Evolutionary conservation across 1,284 basidiomycete species (phyloP), one percentile per base, ranked within the genome.

Genomic region (Malassezia restricta): DNA sequence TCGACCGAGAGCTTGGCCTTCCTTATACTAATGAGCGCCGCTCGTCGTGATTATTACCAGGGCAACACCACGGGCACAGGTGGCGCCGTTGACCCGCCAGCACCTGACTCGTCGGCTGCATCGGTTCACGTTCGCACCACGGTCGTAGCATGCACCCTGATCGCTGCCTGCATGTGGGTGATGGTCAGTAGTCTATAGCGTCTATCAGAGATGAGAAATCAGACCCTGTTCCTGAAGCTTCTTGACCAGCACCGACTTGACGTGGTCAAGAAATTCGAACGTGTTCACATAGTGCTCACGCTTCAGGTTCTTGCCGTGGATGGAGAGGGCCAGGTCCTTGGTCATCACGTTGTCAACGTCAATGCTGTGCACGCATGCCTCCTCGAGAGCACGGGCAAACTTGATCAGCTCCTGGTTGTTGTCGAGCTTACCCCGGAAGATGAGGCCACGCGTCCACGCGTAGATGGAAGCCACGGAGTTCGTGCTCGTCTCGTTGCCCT

Each of bases 381-480:
- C 79, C 78, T 98, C 94, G 43, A 98, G 80, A 54, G 83, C 82
- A 44, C 79, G 71, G 66, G 86, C 89, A 76, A 94, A 98, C 43
- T 76, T 75, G 53, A 78, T 77, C 40, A 98, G 81, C 41, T 79
- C 78, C 32, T 82, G 80, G 74, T 94, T 96, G 42, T 77, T 76
- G 75, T 98, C 92, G 31, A 95, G 79, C 78, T 89, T 90, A 62
- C 90, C 92, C 58, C 92, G 84, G 78, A 92, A 89, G 37, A 61
- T 51, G 35, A 89, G 77, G 1, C 92, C 92, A 46, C 94, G 83
- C 14, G 92, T 98, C 92, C 92, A 98, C 11, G 92, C 92, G 70
- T 92, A 98, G 78, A 98, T 96, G 53, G 87, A 91, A 39, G 92
- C 92, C 62, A 96, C 90, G 33, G 90, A 90, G 82, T 96, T 96